Percentiles rank a stretch among this genome's conserved stretches.
Conservation (phyloP, 352 stramenopile species). For the Phytophthora fragariae region DNA sequence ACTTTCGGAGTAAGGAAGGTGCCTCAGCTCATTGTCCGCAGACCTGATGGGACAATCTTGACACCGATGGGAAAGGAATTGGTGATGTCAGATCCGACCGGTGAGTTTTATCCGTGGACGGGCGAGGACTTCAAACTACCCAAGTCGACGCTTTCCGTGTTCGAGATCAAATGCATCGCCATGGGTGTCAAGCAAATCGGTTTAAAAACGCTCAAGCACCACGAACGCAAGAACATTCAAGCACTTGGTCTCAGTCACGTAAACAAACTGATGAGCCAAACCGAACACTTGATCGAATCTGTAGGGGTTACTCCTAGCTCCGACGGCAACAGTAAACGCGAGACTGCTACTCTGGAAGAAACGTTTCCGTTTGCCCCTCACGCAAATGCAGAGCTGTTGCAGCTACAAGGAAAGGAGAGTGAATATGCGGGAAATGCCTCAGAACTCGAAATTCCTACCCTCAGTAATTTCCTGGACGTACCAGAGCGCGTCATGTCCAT, state of each 20-base stretch:
- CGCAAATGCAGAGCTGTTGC: conserved; percentile 68
- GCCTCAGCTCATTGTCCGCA: conserved; percentile 70
- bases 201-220: conserved; percentile 73
- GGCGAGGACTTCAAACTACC: conserved; percentile 63
- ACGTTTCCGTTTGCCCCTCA: conserved; percentile 57
- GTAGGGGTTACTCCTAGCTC: conserved; percentile 30
- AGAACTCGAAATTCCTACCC: conserved; percentile 63
- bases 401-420: conserved; percentile 63
- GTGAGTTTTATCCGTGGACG: conserved; percentile 72
- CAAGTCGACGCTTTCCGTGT: conserved; percentile 56
- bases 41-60: conserved; percentile 61
- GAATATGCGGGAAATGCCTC: conserved; percentile 83
- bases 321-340: conserved; percentile 19
- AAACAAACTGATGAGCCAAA: conserved; percentile 60
- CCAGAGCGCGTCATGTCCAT: conserved; percentile 83
- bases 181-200: conserved; percentile 82
- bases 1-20: conserved; percentile 66
- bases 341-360: conserved; percentile 45
- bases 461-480: conserved; percentile 88
- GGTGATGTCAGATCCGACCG: conserved; percentile 66
- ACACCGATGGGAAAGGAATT: conserved; percentile 79
- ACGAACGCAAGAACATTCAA: conserved; percentile 51
- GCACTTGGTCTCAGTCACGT: conserved; percentile 51
- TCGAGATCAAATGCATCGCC: conserved; percentile 66
- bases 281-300: conserved; percentile 56